These are phyloP conservation scores for Nicotiana otophora DNA, from an alignment of 257 asterid species.

Conservation along the genomic window DNA sequence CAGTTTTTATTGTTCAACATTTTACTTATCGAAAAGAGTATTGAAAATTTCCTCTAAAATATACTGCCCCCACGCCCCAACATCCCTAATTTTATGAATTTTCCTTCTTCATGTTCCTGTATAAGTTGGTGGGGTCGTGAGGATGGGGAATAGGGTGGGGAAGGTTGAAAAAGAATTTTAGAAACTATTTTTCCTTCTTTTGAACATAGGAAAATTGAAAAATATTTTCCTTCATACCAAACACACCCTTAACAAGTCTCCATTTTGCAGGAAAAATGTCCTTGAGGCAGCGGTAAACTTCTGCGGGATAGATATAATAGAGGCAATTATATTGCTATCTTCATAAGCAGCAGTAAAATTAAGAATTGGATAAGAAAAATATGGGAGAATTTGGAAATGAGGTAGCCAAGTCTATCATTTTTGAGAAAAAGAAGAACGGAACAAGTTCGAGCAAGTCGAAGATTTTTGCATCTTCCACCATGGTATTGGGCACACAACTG, in stretches of 20 bases:
- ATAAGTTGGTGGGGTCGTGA: background rate
- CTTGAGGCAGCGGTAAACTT: background rate
- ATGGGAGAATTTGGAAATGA: conserved; percentile 51
- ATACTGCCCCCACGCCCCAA: background rate
- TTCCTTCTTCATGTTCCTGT: background rate
- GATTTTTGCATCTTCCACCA: conserved; percentile 33
- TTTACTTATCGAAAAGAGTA: background rate
- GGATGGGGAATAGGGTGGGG: too few relatives aligned
- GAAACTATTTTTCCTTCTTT: too few relatives aligned
- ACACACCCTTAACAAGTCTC: background rate
- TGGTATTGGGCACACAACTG: conserved; percentile 23
- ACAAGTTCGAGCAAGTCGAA: conserved; percentile 29
- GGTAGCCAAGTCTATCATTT: conserved; percentile 20
- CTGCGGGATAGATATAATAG: background rate
- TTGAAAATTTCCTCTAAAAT: background rate
- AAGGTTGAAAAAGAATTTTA: too few relatives aligned
- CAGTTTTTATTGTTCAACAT: background rate
- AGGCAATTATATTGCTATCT: background rate
- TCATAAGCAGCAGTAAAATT: background rate
- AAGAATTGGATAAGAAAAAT: background rate
- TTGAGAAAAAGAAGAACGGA: conserved; percentile 42
- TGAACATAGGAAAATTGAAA: too few relatives aligned
- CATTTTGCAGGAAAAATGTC: conserved; percentile 5
- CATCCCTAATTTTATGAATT: background rate
- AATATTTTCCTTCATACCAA: too few relatives aligned